Percentiles rank a stretch among this genome's conserved stretches.
phyloP scores from a whole-genome alignment of 2,329 filamentous ascomycete species.

The Stagonosporopsis cucurbitacearum region DNA sequence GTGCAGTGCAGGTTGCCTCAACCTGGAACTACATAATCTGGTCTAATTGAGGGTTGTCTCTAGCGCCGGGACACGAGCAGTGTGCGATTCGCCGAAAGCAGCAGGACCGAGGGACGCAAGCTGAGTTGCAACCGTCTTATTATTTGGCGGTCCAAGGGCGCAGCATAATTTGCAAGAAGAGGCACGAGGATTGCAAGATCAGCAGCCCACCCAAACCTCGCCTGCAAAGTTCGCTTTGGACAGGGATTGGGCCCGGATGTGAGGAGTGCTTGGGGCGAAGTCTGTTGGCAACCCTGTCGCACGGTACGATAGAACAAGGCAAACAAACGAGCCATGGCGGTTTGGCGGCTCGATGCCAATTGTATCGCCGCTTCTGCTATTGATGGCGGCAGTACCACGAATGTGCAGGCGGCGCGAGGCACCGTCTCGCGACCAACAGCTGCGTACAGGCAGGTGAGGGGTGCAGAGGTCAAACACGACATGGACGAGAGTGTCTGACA shows the following conservation, averaged over 20 bases:
- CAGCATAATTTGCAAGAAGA: slow-evolving; percentile 41
- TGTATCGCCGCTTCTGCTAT: slow-evolving; percentile 39
- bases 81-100: slow-evolving; percentile 35
- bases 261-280: slow-evolving; percentile 42
- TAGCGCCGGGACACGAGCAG: slow-evolving; percentile 26
- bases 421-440: slow-evolving; percentile 21
- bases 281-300: slow-evolving; percentile 36
- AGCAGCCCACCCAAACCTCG: slow-evolving; percentile 40
- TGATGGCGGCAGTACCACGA: slow-evolving; percentile 38
- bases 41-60: slow-evolving; percentile 26
- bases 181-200: slow-evolving; percentile 44
- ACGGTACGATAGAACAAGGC: slow-evolving; percentile 26
- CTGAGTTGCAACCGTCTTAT: slow-evolving; percentile 36
- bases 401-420: slow-evolving; percentile 22
- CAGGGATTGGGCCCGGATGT: slow-evolving; percentile 46
- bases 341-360: slow-evolving; percentile 29
- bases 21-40: slow-evolving; percentile 42
- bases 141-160: slow-evolving; percentile 41
- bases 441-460: slow-evolving; percentile 15
- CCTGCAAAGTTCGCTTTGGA: slow-evolving; percentile 43
- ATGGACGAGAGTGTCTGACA: slow-evolving; percentile 31
- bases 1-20: slow-evolving; percentile 50
- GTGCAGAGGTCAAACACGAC: slow-evolving; percentile 39
- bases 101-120: slow-evolving; percentile 26
- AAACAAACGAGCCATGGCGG: slow-evolving; percentile 22